Evolutionary conservation across 2,329 filamentous ascomycete genomes (phyloP).

Genomic region (Fusarium ambrosium): DNA sequence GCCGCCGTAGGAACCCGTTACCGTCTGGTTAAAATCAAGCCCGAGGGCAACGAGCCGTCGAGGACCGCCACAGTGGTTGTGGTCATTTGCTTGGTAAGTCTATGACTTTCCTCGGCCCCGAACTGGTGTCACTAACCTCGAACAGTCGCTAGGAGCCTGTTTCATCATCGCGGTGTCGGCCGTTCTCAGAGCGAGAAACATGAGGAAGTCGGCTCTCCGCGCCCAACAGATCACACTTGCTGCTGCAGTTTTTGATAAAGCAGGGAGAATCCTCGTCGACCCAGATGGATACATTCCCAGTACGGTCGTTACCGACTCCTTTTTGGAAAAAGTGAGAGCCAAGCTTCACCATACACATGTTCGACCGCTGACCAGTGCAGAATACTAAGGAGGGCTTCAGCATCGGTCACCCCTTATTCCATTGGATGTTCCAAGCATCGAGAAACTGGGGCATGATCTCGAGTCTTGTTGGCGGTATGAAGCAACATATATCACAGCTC

Average conservation of each 20-base stretch:
- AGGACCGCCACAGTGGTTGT: slow-evolving; percentile 79
- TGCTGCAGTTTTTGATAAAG: slow-evolving; percentile 75
- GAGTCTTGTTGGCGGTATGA: slow-evolving; percentile 79
- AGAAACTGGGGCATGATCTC: slow-evolving; percentile 80
- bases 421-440: slow-evolving; percentile 88
- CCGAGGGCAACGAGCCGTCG: slow-evolving; percentile 58
- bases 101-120: not conserved
- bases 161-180: slow-evolving; percentile 69
- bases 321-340: slow-evolving; percentile 71
- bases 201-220: slow-evolving; percentile 67
- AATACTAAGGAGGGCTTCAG: slow-evolving; percentile 79
- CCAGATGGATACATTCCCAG: slow-evolving; percentile 78
- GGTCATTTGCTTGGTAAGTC: slow-evolving; percentile 76
- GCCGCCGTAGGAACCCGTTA: slow-evolving; percentile 80
- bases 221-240: slow-evolving; percentile 72
- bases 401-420: slow-evolving; percentile 82
- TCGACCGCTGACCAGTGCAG: slow-evolving; percentile 39
- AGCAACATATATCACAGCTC: slow-evolving; percentile 72
- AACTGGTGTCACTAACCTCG: slow-evolving; percentile 5
- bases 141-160: slow-evolving; percentile 72
- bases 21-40: slow-evolving; percentile 62
- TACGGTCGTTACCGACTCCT: slow-evolving; percentile 83
- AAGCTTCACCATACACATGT: not conserved
- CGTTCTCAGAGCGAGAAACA: slow-evolving; percentile 66
- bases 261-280: slow-evolving; percentile 76